Evolutionary conservation across 148 eudicot genomes (phyloP).

Genomic region (Suaeda aralocaspica): DNA sequence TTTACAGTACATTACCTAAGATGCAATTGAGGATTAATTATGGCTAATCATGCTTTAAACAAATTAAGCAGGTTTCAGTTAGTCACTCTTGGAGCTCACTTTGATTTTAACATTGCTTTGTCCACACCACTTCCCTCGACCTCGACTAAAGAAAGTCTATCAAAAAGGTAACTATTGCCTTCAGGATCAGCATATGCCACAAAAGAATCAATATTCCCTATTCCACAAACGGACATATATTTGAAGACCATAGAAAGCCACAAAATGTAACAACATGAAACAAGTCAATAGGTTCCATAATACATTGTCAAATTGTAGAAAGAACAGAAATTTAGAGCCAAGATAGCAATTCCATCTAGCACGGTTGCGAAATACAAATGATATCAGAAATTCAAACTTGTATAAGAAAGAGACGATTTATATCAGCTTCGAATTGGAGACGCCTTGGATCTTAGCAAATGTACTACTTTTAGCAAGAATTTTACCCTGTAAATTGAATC

Average conservation of each 20-base stretch:
- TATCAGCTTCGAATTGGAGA: conserved; percentile 91
- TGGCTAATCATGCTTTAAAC: neutral
- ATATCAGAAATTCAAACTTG: conserved; percentile 33
- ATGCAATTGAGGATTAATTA: neutral
- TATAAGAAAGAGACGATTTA: conserved; percentile 85
- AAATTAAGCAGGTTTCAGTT: neutral
- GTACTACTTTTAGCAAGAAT: conserved; percentile 83
- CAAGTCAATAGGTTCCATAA: neutral
- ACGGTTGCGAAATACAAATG: neutral
- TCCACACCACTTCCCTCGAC: neutral
- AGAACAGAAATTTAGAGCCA: neutral
- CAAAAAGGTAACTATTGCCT: neutral
- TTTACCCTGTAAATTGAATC: conserved; percentile 49
- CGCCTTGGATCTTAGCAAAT: conserved; percentile 73
- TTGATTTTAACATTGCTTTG: neutral
- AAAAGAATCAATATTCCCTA: too few relatives aligned
- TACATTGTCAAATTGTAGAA: neutral
- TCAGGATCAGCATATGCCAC: too few relatives aligned
- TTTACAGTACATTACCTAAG: too few relatives aligned
- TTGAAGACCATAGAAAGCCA: neutral
- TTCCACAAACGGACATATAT: neutral
- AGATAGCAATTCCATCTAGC: neutral
- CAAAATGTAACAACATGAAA: neutral
- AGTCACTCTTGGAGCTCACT: neutral
- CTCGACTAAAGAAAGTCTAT: neutral